Evolutionary conservation across 1,284 basidiomycete genomes (phyloP), one percentile per base, ranked within the genome.

Genomic region (Coniferiporia weirii): DNA sequence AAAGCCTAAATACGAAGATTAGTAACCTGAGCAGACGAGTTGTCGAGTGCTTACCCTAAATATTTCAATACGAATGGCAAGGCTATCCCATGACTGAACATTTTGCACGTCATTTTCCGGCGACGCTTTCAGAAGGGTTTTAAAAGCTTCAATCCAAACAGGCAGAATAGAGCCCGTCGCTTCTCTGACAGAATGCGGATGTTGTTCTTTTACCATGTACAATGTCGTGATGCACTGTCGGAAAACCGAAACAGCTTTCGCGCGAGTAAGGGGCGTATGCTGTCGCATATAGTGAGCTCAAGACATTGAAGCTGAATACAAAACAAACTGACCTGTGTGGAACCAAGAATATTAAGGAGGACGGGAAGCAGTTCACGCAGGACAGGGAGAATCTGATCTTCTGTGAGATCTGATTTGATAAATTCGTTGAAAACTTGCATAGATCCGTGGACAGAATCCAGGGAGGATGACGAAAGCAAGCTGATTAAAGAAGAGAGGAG

Each of bases 391-490:
- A 96, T 85, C 74, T 97, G 95, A 68, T 96, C 93, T 70, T 97
- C 95, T 4, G 89, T 89, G 57, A 98, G 74, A 69, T 95, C 94
- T 9, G 89, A 84, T 70, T 90, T 89, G 67, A 95, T 90, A 70
- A 97, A 94, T 69, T 98, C 95, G 9, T 86, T 85, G 67, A 98
- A 85, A 12, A 97, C 91, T 69, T 94, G 86, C 91, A 98, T 93
- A n/a, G 93, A 87, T 22, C 95, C 95, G 72, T 97, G 93, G 9
- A 95, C 89, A 10, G 89, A 81, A 58, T 85, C 79, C 0, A 89
- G 73, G 4, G 85, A 84, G 57, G 78, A 81, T 1, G 87, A 84
- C 2, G 89, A 87, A 20, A 98, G 79, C 15, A 95, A 80, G 38
- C 71, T 70, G 62, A 96, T 85, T 22, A 97, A 79, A 32, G 81